Conservation (phyloP, 768 basidiomycete genomes). For the Serendipita sp. region DNA sequence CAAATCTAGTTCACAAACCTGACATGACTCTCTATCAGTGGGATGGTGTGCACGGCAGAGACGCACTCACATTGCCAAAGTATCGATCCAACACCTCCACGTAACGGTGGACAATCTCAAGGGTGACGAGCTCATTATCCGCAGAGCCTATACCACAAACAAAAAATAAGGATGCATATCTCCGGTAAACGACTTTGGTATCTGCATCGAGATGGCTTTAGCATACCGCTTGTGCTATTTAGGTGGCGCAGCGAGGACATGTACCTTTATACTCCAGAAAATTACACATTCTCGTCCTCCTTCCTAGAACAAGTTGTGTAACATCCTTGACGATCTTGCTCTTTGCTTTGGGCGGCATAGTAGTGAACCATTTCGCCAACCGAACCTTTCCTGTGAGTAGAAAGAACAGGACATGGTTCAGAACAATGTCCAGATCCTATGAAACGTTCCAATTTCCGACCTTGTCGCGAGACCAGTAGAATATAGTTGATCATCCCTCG, state of each 20-base stretch:
- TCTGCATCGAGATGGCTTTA: constrained; percentile 24
- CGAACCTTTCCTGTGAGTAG: constrained; percentile 63
- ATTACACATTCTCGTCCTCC: constrained; percentile 87
- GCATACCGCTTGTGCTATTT: not conserved
- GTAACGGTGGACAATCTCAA: constrained; percentile 89
- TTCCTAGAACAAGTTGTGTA: constrained; percentile 77
- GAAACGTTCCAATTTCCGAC: constrained; percentile 19
- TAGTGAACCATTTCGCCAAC: constrained; percentile 90
- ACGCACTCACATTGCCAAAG: constrained; percentile 28
- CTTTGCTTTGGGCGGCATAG: constrained; percentile 65
- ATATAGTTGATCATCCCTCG: constrained; percentile 73
- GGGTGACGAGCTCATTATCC: constrained; percentile 83
- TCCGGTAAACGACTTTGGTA: constrained; percentile 80
- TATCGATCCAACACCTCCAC: constrained; percentile 75
- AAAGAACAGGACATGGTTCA: constrained; percentile 8
- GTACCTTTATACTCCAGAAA: constrained; percentile 91
- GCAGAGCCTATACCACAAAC: constrained; percentile 65
- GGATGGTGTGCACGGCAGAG: too few relatives aligned
- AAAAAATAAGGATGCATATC: constrained; percentile 94
- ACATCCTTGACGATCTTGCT: constrained; percentile 91
- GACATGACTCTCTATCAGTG: not conserved
- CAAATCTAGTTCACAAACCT: constrained; percentile 91
- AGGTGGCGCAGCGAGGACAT: not conserved
- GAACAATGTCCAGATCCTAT: not conserved
- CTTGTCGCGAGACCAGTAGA: constrained; percentile 87